Conservation (phyloP, 1,139 yeast species). For the Debaryomyces singareniensis region DNA sequence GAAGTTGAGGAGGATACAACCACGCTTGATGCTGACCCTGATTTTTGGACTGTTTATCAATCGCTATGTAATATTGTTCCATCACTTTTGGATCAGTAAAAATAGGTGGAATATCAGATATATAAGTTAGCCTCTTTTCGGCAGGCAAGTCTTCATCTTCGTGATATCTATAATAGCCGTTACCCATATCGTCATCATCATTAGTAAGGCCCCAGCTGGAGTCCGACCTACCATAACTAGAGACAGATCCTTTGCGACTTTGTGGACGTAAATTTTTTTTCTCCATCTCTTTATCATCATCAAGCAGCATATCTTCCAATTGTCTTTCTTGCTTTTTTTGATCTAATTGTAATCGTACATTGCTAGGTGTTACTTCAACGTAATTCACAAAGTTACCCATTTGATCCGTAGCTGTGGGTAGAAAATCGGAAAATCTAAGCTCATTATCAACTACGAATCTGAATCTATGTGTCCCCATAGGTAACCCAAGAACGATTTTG, state of each 20-base stretch:
- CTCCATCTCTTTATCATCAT: constrained; percentile 2
- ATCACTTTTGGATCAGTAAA: constrained; percentile 68
- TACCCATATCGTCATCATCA: constrained; percentile 74
- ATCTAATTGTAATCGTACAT: constrained; percentile 23
- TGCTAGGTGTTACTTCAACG: constrained; percentile 42
- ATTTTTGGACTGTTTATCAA: constrained; percentile 61
- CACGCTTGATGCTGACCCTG: constrained; percentile 65
- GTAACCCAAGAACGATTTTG: constrained; percentile 38
- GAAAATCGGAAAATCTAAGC: constrained; percentile 38
- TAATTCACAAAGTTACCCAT: constrained; percentile 48
- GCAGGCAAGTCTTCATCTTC: constrained; percentile 39
- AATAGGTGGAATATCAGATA: constrained; percentile 78
- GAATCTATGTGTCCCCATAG: constrained; percentile 43
- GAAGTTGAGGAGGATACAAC: constrained; percentile 52
- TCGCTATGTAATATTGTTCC: constrained; percentile 62
- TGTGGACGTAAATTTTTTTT: constrained; percentile 1
- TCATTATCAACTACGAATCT: constrained; percentile 45
- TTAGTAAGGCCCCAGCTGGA: constrained; percentile 47
- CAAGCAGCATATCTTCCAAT: constrained; percentile 9
- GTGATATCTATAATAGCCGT: constrained; percentile 71
- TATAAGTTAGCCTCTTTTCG: constrained; percentile 15
- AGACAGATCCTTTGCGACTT: constrained; percentile 21
- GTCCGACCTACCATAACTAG: constrained; percentile 36
- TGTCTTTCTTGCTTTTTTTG: constrained; percentile 14
- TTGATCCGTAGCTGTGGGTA: constrained; percentile 47